Base-by-base conservation (phyloP, 2,329 filamentous ascomycete genomes). In the Microcyclosporella mali region DNA sequence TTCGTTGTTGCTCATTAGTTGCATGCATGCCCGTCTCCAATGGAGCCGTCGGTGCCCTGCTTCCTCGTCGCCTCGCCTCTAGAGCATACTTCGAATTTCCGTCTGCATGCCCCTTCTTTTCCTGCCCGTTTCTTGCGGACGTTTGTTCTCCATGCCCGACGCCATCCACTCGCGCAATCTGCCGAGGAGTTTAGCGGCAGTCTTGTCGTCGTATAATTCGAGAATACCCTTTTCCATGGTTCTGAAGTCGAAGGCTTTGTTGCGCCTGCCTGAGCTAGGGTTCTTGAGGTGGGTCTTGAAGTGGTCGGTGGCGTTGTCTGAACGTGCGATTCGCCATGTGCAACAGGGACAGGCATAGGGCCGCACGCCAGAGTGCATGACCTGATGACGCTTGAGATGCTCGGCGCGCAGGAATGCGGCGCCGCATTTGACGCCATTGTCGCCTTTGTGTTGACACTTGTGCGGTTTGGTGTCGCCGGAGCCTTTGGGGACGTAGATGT, bases 171-270 rank as follows among this genome's bases (percentile, higher is more conserved):
- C 47, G 2, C 43, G 16, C 40, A 54, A 25, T 30, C 43, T 46
- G 10, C 33, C 39, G 10, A 54, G 36, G 8, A 54, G 28, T 43
- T 52, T 54, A 3, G 18, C 38, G 8, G 49, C 41, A 16, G 33
- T 38, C 43, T 97, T 90, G 1, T 94, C 89, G 6, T 97, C 92
- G 18, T 97, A 97, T 63, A 78, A 95, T 1, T 90, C 89, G 8
- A 95, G 95, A 66, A 81, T 95, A 61, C 9, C n/a, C 6, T 16
- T 10, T 27, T 50, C 44, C 3, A 54, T 27, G 4, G 21, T 21
- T 3, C 43, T 42, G 17, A 45, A 44, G 6, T 11, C 21, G 25
- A 41, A 50, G 25, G 46, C 46, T 21, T 44, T 33, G 48, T 63
- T 63, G 1, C 60, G 51, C 30, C 54, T 52, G 11, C 58, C 58